phyloP scores from a whole-genome alignment of 2,329 filamentous ascomycete genomes.

The Penicillium hordei region DNA sequence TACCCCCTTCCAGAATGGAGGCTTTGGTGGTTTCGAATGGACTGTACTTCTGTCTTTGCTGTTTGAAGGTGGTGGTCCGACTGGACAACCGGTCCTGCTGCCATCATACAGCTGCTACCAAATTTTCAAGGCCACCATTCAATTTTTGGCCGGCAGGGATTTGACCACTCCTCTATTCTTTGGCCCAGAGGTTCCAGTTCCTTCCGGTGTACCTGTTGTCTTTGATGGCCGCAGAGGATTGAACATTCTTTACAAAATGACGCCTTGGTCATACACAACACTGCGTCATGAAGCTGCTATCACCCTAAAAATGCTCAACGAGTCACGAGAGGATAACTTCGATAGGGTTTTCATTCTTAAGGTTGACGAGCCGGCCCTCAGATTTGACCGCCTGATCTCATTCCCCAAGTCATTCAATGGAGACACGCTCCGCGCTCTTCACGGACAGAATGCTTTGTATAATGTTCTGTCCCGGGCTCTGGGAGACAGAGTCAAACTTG shows the following conservation, averaged over 20 bases:
- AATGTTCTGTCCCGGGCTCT: conserved; percentile 68
- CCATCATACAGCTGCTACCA: conserved; percentile 85
- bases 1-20: conserved; percentile 68
- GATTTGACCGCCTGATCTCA: conserved; percentile 55
- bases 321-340: conserved; percentile 75
- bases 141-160: conserved; percentile 76
- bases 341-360: conserved; percentile 75
- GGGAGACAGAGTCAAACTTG: conserved; percentile 68
- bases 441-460: conserved; percentile 52
- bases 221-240: conserved; percentile 73
- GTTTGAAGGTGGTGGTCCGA: conserved; percentile 72
- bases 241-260: conserved; percentile 91
- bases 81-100: conserved; percentile 70
- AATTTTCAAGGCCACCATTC: conserved; percentile 90
- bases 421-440: conserved; percentile 32
- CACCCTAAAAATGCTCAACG: conserved; percentile 72
- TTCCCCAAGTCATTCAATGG: conserved; percentile 31
- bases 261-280: conserved; percentile 72
- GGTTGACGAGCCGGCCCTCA: conserved; percentile 51
- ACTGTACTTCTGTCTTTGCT: conserved; percentile 75
- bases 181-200: conserved; percentile 33
- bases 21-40: conserved; percentile 95
- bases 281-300: conserved; percentile 72
- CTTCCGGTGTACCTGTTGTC: conserved; percentile 63
- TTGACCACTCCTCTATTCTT: conserved; percentile 65